Conservation (phyloP, 2,329 filamentous ascomycete species). For the Alternaria dauci region DNA sequence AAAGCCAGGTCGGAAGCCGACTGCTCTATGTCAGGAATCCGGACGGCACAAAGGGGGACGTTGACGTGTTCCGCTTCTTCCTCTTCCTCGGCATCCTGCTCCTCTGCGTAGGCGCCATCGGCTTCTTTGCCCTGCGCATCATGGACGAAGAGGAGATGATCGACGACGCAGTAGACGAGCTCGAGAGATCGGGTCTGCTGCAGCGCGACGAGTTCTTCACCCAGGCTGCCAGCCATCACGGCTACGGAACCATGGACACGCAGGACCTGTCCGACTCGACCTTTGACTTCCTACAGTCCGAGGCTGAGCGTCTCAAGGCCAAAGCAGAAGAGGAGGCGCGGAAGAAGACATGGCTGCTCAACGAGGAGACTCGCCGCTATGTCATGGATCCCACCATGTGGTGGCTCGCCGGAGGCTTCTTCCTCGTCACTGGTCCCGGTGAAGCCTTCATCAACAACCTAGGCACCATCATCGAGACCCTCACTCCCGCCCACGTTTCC, state of each 20-base stretch:
- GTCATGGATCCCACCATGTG: constrained; percentile 93
- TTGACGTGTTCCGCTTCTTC: constrained; percentile 86
- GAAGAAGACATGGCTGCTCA: constrained; percentile 90
- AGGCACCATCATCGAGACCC: constrained; percentile 88
- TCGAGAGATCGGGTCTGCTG: constrained; percentile 87
- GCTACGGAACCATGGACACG: constrained; percentile 70
- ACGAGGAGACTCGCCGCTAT: constrained; percentile 87
- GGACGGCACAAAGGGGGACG: constrained; percentile 67
- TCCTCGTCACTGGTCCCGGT: constrained; percentile 92
- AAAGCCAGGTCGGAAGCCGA: constrained; percentile 85
- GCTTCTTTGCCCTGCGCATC: constrained; percentile 76
- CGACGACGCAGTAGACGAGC: constrained; percentile 85
- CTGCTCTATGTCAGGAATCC: constrained; percentile 74
- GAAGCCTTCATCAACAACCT: constrained; percentile 98
- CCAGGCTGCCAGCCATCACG: constrained; percentile 61
- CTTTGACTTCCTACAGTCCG: constrained; percentile 55
- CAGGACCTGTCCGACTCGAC: constrained; percentile 58
- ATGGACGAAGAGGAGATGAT: constrained; percentile 88
- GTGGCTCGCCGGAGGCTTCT: constrained; percentile 89
- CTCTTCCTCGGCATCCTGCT: constrained; percentile 81
- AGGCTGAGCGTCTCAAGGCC: constrained; percentile 56
- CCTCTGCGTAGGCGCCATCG: constrained; percentile 73
- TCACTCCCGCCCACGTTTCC: constrained; percentile 71
- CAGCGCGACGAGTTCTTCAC: constrained; percentile 77
- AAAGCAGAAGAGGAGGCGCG: constrained; percentile 64